Conservation (phyloP, 495 filamentous ascomycete species). For the Daldinia decipiens region DNA sequence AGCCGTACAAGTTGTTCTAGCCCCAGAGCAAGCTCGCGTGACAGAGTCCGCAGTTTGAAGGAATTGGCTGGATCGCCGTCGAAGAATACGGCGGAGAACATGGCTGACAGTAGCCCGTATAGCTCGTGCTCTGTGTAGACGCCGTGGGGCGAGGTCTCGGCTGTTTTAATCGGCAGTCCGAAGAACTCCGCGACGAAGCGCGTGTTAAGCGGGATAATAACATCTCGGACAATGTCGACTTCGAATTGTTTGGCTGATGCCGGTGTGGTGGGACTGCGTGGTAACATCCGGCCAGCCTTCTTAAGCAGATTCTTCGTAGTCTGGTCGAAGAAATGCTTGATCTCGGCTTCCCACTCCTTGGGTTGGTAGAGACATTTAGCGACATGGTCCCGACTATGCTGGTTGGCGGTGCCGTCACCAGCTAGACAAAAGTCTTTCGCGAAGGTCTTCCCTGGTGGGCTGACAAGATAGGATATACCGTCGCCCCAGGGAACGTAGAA, state of each 20-base stretch:
- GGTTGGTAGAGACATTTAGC: constrained; percentile 64
- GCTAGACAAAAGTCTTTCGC: constrained; percentile 62
- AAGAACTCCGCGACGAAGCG: constrained; percentile 73
- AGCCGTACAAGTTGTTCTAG: constrained; percentile 69
- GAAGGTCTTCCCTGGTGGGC: constrained; percentile 53
- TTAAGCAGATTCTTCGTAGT: constrained; percentile 68
- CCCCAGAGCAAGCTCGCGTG: constrained; percentile 66
- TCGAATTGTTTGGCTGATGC: constrained; percentile 47
- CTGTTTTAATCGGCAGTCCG: constrained; percentile 72
- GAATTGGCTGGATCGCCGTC: constrained; percentile 56
- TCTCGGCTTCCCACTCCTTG: constrained; percentile 62
- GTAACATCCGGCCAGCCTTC: constrained; percentile 62
- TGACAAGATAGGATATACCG: constrained; percentile 63
- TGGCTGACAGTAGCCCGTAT: constrained; percentile 70
- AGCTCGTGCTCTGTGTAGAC: constrained; percentile 77
- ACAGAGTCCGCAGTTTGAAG: constrained; percentile 65
- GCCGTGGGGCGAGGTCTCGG: constrained; percentile 66
- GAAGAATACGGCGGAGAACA: constrained; percentile 64
- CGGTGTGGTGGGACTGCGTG: constrained; percentile 53
- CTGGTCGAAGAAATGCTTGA: constrained; percentile 67
- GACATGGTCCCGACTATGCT: constrained; percentile 60
- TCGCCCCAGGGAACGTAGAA: constrained; percentile 72
- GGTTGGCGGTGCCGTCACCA: constrained; percentile 61
- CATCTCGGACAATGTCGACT: constrained; percentile 74
- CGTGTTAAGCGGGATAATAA: constrained; percentile 71